Percentiles rank a stretch among this genome's conserved stretches.
These are phyloP conservation scores for Ascoidea asiatica DNA, from an alignment of 805 yeast species.

Conservation along the genomic window DNA sequence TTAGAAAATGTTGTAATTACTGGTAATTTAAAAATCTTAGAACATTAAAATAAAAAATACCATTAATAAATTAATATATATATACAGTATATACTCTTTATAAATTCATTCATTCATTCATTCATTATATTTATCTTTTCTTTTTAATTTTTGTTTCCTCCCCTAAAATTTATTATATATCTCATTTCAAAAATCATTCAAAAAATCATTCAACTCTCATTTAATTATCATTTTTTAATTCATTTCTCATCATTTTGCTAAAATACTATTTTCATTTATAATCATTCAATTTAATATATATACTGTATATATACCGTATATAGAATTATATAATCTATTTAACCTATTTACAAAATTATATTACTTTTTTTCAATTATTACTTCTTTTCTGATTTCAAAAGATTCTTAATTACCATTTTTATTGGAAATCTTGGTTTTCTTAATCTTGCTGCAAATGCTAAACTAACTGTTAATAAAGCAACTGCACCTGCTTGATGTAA, in stretches of 20 bases:
- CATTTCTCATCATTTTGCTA: neutral
- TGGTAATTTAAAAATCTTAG: slow-evolving; percentile 89
- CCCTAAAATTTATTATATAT: neutral
- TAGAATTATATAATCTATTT: neutral
- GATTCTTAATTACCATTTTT: slow-evolving; percentile 17
- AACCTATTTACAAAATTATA: neutral
- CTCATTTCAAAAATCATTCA: neutral
- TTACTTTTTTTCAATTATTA: neutral
- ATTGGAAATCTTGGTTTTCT: slow-evolving; percentile 40
- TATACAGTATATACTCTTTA: neutral
- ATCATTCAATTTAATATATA: neutral
- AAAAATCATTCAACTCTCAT: too few species aligned
- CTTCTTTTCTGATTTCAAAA: neutral
- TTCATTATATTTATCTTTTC: too few species aligned
- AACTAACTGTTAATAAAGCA: slow-evolving; percentile 70
- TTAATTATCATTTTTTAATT: too few species aligned
- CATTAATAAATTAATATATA: too few species aligned
- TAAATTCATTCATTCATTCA: neutral
- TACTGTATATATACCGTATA: neutral
- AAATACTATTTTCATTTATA: neutral
- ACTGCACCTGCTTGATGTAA: slow-evolving; percentile 96
- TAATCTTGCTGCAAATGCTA: slow-evolving; percentile 45
- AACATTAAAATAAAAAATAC: slow-evolving; percentile 38
- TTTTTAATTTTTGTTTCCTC: neutral
- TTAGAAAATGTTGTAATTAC: slow-evolving; percentile 95